These are phyloP conservation scores for Aphanomyces astaci DNA, from an alignment of 352 stramenopile genomes.

Conservation along the genomic window DNA sequence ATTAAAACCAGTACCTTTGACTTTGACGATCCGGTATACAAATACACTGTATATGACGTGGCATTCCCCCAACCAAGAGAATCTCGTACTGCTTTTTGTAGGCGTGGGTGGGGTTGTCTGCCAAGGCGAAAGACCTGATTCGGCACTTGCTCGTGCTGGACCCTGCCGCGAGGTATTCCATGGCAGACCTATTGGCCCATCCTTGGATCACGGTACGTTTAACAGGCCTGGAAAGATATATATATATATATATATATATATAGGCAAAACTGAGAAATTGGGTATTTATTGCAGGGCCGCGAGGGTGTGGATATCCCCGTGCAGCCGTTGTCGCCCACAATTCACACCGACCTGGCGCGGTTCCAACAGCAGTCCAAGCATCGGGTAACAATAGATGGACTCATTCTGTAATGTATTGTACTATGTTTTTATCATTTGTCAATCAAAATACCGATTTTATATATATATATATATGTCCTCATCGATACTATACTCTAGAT, in stretches of 20 bases:
- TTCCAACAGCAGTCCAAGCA: constrained; percentile 52
- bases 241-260: too few relatives aligned
- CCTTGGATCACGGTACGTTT: constrained; percentile 46
- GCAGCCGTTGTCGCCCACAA: constrained; percentile 53
- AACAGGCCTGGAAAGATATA: too few relatives aligned
- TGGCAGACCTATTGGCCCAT: constrained; percentile 58
- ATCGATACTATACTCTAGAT: too few relatives aligned
- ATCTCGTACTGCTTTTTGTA: too few relatives aligned
- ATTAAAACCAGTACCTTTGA: constrained; percentile 72
- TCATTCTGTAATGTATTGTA: neutral
- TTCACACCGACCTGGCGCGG: constrained; percentile 55
- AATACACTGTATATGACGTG: neutral
- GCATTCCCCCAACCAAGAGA: neutral
- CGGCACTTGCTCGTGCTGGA: constrained; percentile 68
- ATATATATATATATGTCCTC: too few relatives aligned
- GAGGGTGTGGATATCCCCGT: constrained; percentile 25
- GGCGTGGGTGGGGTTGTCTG: constrained; percentile 55
- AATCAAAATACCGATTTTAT: neutral
- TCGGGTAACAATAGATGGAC: constrained; percentile 29
- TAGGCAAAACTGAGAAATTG: too few relatives aligned
- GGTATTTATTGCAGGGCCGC: constrained; percentile 5
- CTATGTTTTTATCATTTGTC: neutral
- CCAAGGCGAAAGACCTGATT: constrained; percentile 62
- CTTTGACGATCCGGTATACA: constrained; percentile 51
- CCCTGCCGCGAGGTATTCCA: constrained; percentile 50